Evolutionary conservation across 2,329 filamentous ascomycete species (phyloP), one percentile per base, ranked within the genome.

Genomic region (Drechslerella coelobrocha): DNA sequence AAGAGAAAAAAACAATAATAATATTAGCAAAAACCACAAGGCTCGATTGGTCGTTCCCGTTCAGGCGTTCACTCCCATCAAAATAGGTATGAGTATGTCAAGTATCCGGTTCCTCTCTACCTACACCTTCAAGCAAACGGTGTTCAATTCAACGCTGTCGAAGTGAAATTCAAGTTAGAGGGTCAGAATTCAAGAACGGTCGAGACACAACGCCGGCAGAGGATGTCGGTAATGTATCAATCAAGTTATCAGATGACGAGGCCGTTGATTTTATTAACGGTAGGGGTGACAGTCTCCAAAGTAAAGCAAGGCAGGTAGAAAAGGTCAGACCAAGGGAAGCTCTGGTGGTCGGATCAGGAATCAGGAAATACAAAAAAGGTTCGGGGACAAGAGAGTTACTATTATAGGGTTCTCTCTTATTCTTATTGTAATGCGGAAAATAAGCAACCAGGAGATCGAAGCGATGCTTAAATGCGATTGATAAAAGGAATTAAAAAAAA

Each of bases 391-490:
- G 66, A 71, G 65, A 71, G 62, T 52, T 63, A 63, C 66, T 71
- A 71, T 71, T 71, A 71, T 71, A 71, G 53, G 59, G 53, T 71
- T 71, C 50, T 39, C 59, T 63, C 27, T 59, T 60, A 27, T 27
- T 63, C 27, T 59, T 60, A 27, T 27, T 63, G 62, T 69, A 71
- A 60, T 41, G 53, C 48, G 53, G 66, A 71, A 54, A 71, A 71
- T 71, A 71, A 71, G 66, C 66, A 71, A 71, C 53, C 66, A 69
- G 63, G 24, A 63, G 51, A 63, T 63, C 50, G 60, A 55, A 71
- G 66, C 66, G 66, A 71, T 71, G 59, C 59, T 71, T 71, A 71
- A 55, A 41, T 71, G 66, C 66, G 65, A 71, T 53, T 71, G 66
- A 71, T 71, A 63, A 71, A 68, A 39, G 17, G 17, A 39, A 34